Conservation (phyloP, 2,329 filamentous ascomycete species). For the Endocalyx cinctus region DNA sequence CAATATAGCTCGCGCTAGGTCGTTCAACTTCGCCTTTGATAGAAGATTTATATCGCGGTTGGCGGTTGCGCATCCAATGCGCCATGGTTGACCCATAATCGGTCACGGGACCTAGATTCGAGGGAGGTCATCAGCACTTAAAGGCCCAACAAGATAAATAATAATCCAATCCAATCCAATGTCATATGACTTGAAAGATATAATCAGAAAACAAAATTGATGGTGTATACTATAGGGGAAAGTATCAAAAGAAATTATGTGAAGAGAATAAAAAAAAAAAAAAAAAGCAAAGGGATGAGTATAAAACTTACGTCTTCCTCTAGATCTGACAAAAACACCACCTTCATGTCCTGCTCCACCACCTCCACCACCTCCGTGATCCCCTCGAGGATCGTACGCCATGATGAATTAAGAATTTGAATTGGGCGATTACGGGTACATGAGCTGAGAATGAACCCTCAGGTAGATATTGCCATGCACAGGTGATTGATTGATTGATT, state of each 20-base stretch:
- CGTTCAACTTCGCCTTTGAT: constrained; percentile 74
- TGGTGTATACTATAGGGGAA: no score
- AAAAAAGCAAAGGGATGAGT: no score
- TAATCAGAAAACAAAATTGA: no score
- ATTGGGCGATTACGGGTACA: constrained; percentile 14
- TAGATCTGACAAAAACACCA: constrained; percentile 40
- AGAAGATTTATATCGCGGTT: constrained; percentile 68
- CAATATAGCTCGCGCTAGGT: constrained; percentile 82
- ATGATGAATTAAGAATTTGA: no score
- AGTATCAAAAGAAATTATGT: no score
- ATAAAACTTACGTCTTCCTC: constrained; percentile 51
- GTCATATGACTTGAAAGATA: background rate
- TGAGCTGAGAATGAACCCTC: no score
- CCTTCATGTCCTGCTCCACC: constrained; percentile 33
- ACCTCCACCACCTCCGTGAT: constrained; percentile 35
- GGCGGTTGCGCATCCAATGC: constrained; percentile 84
- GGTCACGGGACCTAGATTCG: constrained; percentile 69
- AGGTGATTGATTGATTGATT: no score
- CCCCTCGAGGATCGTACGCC: constrained; percentile 52
- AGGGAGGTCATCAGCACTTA: constrained; percentile 8
- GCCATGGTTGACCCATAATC: constrained; percentile 88
- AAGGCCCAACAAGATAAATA: constrained; percentile 1
- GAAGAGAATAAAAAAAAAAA: no score
- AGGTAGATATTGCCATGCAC: no score
- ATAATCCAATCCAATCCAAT: background rate